Conservation (phyloP, 1,284 basidiomycete species). For the Malassezia vespertilionis region DNA sequence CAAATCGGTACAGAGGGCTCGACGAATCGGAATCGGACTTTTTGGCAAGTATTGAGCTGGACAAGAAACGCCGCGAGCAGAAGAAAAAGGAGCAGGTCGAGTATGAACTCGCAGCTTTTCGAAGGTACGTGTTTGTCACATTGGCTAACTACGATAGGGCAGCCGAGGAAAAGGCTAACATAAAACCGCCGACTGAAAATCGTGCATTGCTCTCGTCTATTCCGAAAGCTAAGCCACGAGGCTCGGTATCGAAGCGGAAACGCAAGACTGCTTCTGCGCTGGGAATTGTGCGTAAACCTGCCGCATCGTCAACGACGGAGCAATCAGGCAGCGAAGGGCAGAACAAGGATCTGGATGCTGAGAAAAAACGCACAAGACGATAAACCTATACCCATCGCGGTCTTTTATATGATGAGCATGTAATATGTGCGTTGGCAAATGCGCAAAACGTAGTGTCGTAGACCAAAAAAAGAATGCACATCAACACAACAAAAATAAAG, state of each 20-base stretch:
- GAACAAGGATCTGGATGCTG: neutral
- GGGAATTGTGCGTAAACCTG: slow-evolving; percentile 9
- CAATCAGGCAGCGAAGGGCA: neutral
- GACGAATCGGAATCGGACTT: slow-evolving; percentile 39
- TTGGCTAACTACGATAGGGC: no score
- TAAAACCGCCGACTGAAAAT: neutral
- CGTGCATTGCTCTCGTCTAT: neutral
- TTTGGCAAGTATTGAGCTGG: slow-evolving; percentile 23
- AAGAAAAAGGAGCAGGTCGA: slow-evolving; percentile 17
- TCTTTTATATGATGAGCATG: neutral
- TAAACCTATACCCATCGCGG: neutral
- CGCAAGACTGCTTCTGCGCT: slow-evolving; percentile 7
- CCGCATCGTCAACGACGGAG: neutral
- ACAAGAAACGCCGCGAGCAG: slow-evolving; percentile 18
- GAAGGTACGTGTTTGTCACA: slow-evolving; percentile 14
- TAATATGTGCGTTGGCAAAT: neutral
- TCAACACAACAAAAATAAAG: no score
- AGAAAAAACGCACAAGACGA: neutral
- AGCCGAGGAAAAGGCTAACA: neutral
- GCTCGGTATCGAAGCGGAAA: slow-evolving; percentile 6
- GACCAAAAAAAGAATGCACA: slow-evolving; percentile 1
- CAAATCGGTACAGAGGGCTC: slow-evolving; percentile 41
- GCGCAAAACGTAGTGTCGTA: neutral
- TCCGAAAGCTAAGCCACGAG: slow-evolving; percentile 7
- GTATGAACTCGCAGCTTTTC: slow-evolving; percentile 27